phyloP scores from a whole-genome alignment of 2,329 filamentous ascomycete species.

The Sporothrix mexicana region DNA sequence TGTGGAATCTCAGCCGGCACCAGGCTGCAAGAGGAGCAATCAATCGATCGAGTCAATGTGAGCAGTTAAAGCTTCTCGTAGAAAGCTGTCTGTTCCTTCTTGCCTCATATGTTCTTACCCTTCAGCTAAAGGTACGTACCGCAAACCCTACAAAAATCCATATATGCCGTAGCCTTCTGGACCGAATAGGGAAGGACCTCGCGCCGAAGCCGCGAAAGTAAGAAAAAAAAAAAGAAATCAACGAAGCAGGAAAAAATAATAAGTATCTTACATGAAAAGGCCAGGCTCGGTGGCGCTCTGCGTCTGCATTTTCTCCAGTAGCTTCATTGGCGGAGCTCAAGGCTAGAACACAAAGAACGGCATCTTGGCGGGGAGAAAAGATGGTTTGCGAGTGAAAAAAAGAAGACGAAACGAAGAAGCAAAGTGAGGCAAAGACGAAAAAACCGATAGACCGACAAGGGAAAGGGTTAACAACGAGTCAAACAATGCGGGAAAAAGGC shows the following conservation, averaged over 20 bases:
- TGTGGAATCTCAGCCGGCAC: not conserved
- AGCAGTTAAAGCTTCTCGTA: not conserved
- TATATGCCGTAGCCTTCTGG: constrained; percentile 11
- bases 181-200: constrained; percentile 20
- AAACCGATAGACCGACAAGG: not conserved
- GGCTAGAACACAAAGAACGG: not conserved
- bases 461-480: constrained; percentile 10
- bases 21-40: not conserved
- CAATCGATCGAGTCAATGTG: constrained; percentile 14
- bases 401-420: not conserved
- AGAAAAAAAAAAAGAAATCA: not conserved
- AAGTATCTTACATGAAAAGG: not conserved
- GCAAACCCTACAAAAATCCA: not conserved
- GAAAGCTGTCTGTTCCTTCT: not conserved
- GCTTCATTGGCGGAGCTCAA: constrained; percentile 15
- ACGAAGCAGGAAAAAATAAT: not conserved
- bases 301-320: constrained; percentile 4
- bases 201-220: constrained; percentile 19
- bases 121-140: constrained; percentile 8
- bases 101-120: not conserved
- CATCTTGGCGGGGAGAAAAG: not conserved
- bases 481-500: not conserved
- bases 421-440: not conserved
- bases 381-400: not conserved
- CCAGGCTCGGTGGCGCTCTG: constrained; percentile 21